Conservation (phyloP, 73 alveolate genomes). For the Symbiodinium pilosum region DNA sequence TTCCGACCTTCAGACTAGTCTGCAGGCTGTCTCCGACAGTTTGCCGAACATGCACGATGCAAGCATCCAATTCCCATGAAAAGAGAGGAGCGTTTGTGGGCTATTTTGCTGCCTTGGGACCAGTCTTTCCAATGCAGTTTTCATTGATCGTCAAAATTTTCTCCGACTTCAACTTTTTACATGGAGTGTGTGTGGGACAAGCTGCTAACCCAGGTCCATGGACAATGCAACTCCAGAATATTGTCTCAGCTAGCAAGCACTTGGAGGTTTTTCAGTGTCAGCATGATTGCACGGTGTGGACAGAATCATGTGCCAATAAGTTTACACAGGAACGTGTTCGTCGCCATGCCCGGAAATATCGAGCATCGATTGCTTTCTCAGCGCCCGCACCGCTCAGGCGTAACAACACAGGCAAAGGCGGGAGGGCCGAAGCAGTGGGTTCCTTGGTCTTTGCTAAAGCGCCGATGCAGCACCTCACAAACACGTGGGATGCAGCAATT, state of each 20-base stretch:
- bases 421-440: neutral
- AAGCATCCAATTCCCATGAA: neutral
- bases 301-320: neutral
- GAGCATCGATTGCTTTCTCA: neutral
- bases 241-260: neutral
- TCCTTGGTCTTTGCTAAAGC: neutral
- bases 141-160: neutral
- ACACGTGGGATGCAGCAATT: neutral
- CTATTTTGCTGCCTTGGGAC: neutral
- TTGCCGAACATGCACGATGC: neutral
- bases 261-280: neutral
- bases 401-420: neutral
- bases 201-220: neutral
- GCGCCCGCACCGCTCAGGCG: neutral
- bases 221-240: neutral
- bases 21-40: no score
- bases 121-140: neutral
- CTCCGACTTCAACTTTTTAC: neutral
- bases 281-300: neutral
- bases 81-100: neutral
- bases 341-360: neutral
- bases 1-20: no score
- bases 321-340: neutral
- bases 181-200: neutral
- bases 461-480: neutral